Base-by-base conservation (phyloP, 371 early-diverging fungal species). In the Circinella umbellata region DNA sequence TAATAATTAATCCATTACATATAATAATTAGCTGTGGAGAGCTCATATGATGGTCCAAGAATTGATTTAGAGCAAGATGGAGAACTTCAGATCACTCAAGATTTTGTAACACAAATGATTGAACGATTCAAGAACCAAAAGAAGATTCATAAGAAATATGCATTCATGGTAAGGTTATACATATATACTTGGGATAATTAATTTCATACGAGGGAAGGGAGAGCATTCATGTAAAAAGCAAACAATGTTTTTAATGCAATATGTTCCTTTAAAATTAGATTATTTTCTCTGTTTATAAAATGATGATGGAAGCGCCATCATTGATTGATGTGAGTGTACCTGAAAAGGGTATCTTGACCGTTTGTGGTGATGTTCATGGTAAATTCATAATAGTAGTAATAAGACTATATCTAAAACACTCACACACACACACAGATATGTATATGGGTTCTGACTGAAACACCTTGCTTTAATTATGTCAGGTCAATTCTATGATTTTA, bases 331-430 rank as follows among this genome's bases (percentile, higher is more conserved):
- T 98, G 37, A 72, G 76, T 1, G 89, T 98, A 9, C 95, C 96
- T 14, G 79, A 79, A 14, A 90, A 87, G 69, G 82, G 86, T 62
- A 89, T 85, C 67, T 57, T 98, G 42, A 98, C 96, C 3, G 94
- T 99, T 8, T 99, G 99, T 81, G 99, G 99, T 64, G 99, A 99
- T 79, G 96, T 97, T 34, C 99, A 99, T 76, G 99, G 90, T 76
- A 59, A 67, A 53, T 20, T 27, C 27, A 27, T 27, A 27, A 27
- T 27, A 27, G 27, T 27, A 27, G 27, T 27, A 27, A 27, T 27
- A 27, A 27, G 27, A 1, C 27, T 27, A 27, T 27, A 27, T 27
- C 27, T 27, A 27, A 27, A 27, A 27, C 27, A 27, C 27, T 27
- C 27, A 1, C 27, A 27, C 27, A 27, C 27, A 27, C 27, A 27